A percentile compares a stretch with the other conserved stretches of the same genome.
phyloP scores from a whole-genome alignment of 345 rosid species.

The Aegle marmelos region DNA sequence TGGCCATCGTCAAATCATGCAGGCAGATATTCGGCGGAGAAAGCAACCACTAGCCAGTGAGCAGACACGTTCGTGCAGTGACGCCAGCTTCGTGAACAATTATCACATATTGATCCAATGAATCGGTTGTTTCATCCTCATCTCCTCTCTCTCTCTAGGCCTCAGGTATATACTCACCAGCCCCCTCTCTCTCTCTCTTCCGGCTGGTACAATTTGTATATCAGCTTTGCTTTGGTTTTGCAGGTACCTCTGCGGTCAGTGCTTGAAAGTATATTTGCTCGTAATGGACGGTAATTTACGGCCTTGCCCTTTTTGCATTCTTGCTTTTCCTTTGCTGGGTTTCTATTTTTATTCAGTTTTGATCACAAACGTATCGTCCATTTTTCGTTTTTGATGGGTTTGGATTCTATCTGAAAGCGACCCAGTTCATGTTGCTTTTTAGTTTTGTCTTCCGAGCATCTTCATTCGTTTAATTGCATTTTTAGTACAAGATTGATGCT shows the following conservation, averaged over 20 bases:
- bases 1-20: neutral
- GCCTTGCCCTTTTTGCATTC: neutral
- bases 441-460: neutral
- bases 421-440: neutral
- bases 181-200: neutral
- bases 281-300: conserved; percentile 55
- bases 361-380: neutral
- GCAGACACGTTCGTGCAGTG: neutral
- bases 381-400: neutral
- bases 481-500: neutral
- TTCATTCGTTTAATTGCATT: neutral
- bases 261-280: conserved; percentile 21
- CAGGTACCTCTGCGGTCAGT: conserved; percentile 45
- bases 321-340: neutral
- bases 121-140: conserved; percentile 11
- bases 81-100: neutral
- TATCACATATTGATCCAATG: neutral
- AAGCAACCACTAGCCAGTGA: neutral
- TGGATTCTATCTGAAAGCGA: neutral
- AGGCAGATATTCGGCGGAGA: neutral
- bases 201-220: neutral
- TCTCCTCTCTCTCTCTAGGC: conserved; percentile 2
- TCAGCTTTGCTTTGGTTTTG: neutral
- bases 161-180: conserved; percentile 13
- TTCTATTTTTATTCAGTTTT: neutral